Conservation (phyloP, 1,139 yeast species). For the Diutina rugosa region DNA sequence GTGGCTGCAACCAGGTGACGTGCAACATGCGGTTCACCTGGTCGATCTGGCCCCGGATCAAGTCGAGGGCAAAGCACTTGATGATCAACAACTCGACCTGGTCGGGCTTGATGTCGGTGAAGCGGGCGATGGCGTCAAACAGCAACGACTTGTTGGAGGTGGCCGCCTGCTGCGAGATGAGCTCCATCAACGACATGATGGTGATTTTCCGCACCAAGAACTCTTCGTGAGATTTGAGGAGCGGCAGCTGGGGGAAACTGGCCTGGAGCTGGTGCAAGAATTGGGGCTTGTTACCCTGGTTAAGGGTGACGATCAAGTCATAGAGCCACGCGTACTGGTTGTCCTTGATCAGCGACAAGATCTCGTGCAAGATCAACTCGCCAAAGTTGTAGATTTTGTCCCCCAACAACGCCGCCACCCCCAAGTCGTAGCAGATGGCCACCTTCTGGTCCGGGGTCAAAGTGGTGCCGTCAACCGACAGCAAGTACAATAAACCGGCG, state of each 20-base stretch:
- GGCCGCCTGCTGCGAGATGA: conserved; percentile 61
- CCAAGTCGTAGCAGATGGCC: conserved; percentile 64
- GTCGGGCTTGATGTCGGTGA: conserved; percentile 53
- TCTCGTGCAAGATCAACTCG: conserved; percentile 83
- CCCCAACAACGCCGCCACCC: conserved; percentile 82
- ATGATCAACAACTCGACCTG: conserved; percentile 86
- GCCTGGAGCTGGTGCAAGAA: conserved; percentile 39
- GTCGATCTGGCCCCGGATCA: conserved; percentile 79
- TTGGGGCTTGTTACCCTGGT: conserved; percentile 60
- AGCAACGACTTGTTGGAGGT: conserved; percentile 61
- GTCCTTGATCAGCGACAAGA: conserved; percentile 40
- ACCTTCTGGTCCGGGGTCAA: conserved; percentile 11
- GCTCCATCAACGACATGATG: conserved; percentile 81
- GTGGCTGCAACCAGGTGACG: conserved; percentile 91
- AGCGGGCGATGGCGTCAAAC: conserved; percentile 60
- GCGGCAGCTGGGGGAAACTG: conserved; percentile 35
- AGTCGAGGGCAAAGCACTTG: conserved; percentile 76
- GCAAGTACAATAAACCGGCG: conserved; percentile 39
- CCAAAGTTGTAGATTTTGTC: conserved; percentile 93
- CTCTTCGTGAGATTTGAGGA: conserved; percentile 44
- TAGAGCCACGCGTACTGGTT: conserved; percentile 60
- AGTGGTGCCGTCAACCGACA: conserved; percentile 27
- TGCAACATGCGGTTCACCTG: conserved; percentile 71
- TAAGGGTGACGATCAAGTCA: conserved; percentile 54
- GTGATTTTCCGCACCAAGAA: conserved; percentile 85